Evolutionary conservation across 1,284 basidiomycete species (phyloP), one percentile per base, ranked within the genome.

Genomic region (Tilletia walkeri): DNA sequence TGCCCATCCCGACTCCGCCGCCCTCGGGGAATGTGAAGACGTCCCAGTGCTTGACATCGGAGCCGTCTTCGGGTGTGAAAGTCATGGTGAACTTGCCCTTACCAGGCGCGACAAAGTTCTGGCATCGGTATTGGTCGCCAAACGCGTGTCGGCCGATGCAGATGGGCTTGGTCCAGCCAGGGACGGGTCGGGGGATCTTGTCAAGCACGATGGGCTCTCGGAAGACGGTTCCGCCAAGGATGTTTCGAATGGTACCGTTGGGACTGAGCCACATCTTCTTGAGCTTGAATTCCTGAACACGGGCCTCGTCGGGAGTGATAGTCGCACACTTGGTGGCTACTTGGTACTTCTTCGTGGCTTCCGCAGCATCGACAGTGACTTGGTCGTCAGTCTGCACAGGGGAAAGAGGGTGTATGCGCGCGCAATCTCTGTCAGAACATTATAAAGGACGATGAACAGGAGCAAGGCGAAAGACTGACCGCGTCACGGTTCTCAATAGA

Each of bases 201-300:
- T 90, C 84, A 63, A 98, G 89, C 82, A 99, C 90, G 86, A 99
- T 99, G 77, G 96, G 96, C 85, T 97, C 95, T 76, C 95, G 91
- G 90, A 99, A 99, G 72, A 99, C 95, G 45, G 95, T 98, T 68
- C 95, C 95, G 66, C 94, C 94, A 67, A 98, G 90, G 80, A 96
- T 95, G 85, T 97, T 98, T 78, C 95, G 91, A 85, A 97, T 78
- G 48, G 75, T 72, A 41, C 81, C 81, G 75, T 83, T 80, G 69
- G 81, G 82, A 50, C 69, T 77, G 72, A 82, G 78, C 82, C 82
- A 84, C 95, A 99, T 99, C 86, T 95, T 89, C 88, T 97, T 98
- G 82, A 98, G 88, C 73, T 93, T 92, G 88, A 97, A 83, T 72
- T 83, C 81, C 76, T 92, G 86, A 67, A 95, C 93, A 73, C 93